Conservation (phyloP, 2,329 filamentous ascomycete genomes). For the Paecilomyces niveus region DNA sequence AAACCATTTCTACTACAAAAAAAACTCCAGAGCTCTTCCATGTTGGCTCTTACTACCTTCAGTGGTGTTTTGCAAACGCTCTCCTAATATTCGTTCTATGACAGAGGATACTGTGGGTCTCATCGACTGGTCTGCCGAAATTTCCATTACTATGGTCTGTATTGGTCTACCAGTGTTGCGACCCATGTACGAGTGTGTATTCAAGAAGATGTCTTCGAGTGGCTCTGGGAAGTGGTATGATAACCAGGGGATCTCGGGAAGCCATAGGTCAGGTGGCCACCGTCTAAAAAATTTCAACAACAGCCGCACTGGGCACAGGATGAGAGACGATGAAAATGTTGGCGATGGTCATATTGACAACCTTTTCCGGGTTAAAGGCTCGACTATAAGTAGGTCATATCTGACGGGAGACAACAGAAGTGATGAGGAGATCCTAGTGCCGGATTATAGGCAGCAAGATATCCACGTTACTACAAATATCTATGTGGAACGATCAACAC, state of each 20-base stretch:
- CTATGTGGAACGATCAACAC: too few relatives aligned
- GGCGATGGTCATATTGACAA: too few relatives aligned
- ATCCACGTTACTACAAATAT: neutral
- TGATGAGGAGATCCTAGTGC: neutral
- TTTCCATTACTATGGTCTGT: slow-evolving; percentile 17
- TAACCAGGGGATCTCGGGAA: neutral
- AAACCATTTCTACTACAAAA: too few relatives aligned
- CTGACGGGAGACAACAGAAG: neutral
- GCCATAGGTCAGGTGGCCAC: neutral
- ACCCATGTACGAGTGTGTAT: slow-evolving; percentile 11
- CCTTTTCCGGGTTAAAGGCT: too few relatives aligned
- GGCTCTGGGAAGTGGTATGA: too few relatives aligned
- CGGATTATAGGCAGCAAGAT: neutral
- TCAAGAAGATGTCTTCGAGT: too few relatives aligned
- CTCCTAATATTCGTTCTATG: neutral
- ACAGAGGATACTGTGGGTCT: slow-evolving; percentile 16
- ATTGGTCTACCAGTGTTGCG: slow-evolving; percentile 21
- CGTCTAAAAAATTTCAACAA: neutral
- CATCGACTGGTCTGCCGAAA: slow-evolving; percentile 17
- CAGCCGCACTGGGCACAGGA: neutral
- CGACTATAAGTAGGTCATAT: too few relatives aligned
- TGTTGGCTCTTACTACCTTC: neutral
- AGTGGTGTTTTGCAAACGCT: neutral
- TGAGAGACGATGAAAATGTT: neutral
- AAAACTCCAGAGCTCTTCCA: too few relatives aligned